Evolutionary conservation across 2,329 filamentous ascomycete genomes (phyloP).

Genomic region (Cercospora brassicicola): DNA sequence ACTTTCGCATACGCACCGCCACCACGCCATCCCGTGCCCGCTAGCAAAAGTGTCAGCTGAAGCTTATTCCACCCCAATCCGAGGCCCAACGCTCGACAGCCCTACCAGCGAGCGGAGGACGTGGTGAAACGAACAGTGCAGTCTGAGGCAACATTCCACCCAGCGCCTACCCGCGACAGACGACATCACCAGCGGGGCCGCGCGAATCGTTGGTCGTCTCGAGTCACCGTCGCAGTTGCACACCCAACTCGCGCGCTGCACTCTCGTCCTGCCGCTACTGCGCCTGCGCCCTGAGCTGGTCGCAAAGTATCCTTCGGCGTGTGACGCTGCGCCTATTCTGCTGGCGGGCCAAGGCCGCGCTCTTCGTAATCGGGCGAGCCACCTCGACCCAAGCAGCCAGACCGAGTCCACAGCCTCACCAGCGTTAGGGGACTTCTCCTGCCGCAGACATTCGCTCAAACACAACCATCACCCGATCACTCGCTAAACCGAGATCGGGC

Average conservation of each 20-base stretch:
- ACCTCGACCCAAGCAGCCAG: background rate
- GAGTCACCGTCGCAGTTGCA: background rate
- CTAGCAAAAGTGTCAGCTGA: background rate
- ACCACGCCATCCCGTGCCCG: background rate
- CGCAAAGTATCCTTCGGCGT: background rate
- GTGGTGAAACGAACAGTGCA: background rate
- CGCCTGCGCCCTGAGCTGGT: background rate
- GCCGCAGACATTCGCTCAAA: background rate
- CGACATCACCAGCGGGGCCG: background rate
- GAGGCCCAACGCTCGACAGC: background rate
- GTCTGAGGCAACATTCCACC: background rate
- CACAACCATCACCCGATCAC: background rate
- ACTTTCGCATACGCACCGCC: background rate
- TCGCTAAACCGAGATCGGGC: conserved; percentile 18
- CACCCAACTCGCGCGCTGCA: background rate
- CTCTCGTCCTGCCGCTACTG: background rate
- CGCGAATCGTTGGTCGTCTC: background rate
- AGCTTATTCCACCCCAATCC: background rate
- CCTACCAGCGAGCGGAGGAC: background rate
- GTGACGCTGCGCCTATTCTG: background rate
- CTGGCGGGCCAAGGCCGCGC: conserved; percentile 1
- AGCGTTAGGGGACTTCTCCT: background rate
- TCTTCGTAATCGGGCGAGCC: background rate
- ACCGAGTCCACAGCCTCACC: background rate
- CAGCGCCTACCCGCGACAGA: background rate